Percentiles rank a stretch among this genome's conserved stretches.
Evolutionary conservation across 1,139 yeast genomes (phyloP).

Genomic region (Blastobotrys petasosporus): DNA sequence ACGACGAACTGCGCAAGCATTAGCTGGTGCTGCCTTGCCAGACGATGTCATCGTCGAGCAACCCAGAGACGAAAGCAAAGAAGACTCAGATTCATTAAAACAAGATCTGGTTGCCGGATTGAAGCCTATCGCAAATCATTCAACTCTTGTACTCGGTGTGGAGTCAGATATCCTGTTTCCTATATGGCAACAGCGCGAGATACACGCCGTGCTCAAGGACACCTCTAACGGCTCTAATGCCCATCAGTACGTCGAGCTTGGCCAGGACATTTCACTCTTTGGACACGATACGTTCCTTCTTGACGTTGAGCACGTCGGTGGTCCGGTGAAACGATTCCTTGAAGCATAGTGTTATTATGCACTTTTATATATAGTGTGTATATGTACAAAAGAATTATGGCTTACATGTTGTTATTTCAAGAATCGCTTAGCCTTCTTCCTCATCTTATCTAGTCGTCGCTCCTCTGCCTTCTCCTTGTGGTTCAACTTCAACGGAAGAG

Average conservation of each 20-base stretch:
- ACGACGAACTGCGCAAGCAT: slow-evolving; percentile 32
- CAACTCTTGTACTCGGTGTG: slow-evolving; percentile 78
- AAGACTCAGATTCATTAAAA: slow-evolving; percentile 9
- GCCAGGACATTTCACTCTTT: slow-evolving; percentile 67
- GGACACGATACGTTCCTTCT: slow-evolving; percentile 90
- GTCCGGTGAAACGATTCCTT: slow-evolving; percentile 62
- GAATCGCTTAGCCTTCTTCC: slow-evolving; percentile 27
- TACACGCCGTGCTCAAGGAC: slow-evolving; percentile 52
- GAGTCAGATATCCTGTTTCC: slow-evolving; percentile 90
- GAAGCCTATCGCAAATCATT: slow-evolving; percentile 53
- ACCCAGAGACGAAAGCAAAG: slow-evolving; percentile 25
- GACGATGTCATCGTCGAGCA: slow-evolving; percentile 52
- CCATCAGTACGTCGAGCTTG: slow-evolving; percentile 63
- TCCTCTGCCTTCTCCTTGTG: slow-evolving; percentile 28
- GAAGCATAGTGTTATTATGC: slow-evolving; percentile 21
- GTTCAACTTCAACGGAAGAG: slow-evolving; percentile 28
- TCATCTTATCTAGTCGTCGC: slow-evolving; percentile 24
- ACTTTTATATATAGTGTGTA: neutral
- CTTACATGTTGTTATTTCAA: slow-evolving; percentile 2
- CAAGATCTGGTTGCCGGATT: slow-evolving; percentile 63
- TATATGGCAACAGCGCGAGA: slow-evolving; percentile 89
- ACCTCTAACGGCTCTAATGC: slow-evolving; percentile 36
- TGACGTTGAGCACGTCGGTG: slow-evolving; percentile 73
- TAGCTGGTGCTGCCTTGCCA: slow-evolving; percentile 42
- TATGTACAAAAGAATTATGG: slow-evolving; percentile 6